phyloP scores from a whole-genome alignment of 2,329 filamentous ascomycete species.

The Endocalyx cinctus region DNA sequence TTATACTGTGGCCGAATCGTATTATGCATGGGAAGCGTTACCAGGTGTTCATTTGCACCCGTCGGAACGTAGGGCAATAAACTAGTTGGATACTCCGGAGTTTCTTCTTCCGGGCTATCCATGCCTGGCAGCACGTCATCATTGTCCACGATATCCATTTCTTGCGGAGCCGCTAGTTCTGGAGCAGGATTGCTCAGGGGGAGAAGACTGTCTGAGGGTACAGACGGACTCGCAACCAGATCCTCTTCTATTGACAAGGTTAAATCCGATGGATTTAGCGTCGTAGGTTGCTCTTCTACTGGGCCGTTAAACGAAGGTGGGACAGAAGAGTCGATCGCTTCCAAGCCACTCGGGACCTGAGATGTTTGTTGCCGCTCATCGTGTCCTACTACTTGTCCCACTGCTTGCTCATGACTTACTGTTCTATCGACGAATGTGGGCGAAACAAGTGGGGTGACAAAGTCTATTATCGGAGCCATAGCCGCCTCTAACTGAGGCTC shows the following conservation, averaged over 20 bases:
- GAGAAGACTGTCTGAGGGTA: conserved; percentile 20
- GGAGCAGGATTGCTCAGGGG: conserved; percentile 3
- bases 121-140: no score
- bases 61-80: conserved; percentile 21
- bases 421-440: no score
- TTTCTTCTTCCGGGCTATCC: no score
- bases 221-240: conserved; percentile 20
- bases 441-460: no score
- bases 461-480: no score
- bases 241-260: conserved; percentile 27
- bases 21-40: conserved; percentile 55
- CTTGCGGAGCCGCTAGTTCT: conserved; percentile 9
- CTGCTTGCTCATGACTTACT: no score
- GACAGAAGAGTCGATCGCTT: conserved; percentile 6
- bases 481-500: no score
- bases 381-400: no score
- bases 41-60: conserved; percentile 39
- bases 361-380: no score
- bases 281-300: conserved; percentile 22
- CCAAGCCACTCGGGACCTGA: no score
- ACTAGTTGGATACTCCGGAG: conserved; percentile 15
- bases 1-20: conserved; percentile 49
- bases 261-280: conserved; percentile 24
- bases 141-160: conserved; percentile 6
- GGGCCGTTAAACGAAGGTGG: conserved; percentile 13